Base-by-base conservation (phyloP, 2,329 filamentous ascomycete species). In the Salinomyces thailandicus region DNA sequence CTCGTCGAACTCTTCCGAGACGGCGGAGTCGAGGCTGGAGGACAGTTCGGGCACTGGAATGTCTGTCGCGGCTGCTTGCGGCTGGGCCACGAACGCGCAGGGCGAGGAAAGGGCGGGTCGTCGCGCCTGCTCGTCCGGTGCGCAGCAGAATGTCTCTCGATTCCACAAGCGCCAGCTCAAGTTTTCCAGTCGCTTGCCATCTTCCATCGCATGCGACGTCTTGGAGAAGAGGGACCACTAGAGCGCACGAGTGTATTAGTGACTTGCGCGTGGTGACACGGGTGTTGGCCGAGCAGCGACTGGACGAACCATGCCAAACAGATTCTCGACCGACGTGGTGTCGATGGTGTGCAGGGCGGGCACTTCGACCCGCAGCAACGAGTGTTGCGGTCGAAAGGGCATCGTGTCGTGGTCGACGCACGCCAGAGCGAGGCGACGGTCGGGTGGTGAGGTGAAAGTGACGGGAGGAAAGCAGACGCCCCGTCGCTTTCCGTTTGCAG, bases 121-220 rank as follows among this genome's bases (percentile, higher is more conserved):
- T 18, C 52, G 39, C 9, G 54, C 40, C 17, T 53, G 47, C 41
- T 71, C 68, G 41, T 72, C 68, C 26, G 72, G 73, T 44, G 84
- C 80, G 62, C 81, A 87, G 63, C 87, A 93, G 52, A 94, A 85
- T 8, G 84, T 89, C 59, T 96, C 87, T 53, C 86, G 75, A 53
- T 85, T 93, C 89, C 87, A 96, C 43, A 96, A 67, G 52, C 91
- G 73, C 91, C 91, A 96, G 59, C 83, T 93, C 45, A 98, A 70
- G 66, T 98, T 96, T 61, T 96, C 91, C 58, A 95, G 70, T 55
- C 91, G 74, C 57, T 85, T 79, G 39, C 91, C 91, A 62, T 96
- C 83, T 59, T 94, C 85, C 59, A 96, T 81, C 35, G 87, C 91
- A 55, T 91, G 85, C 57, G 86, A 85, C 62, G 89, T 94, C 64